Evolutionary conservation across 805 yeast genomes (phyloP), one percentile per base, ranked within the genome.

Genomic region (Saturnispora serradocipensis): DNA sequence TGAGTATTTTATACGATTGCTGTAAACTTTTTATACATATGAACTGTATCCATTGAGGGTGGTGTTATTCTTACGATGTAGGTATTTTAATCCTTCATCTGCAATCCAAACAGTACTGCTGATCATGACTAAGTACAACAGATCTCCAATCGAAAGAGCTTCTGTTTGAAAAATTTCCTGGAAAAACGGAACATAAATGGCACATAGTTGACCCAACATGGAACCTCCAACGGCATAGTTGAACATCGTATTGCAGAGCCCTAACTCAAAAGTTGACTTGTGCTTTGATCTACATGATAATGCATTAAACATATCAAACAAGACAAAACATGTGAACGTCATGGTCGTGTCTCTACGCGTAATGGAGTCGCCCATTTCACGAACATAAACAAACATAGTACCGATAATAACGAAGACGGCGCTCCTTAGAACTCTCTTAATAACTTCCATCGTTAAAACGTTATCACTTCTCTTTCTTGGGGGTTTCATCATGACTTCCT

Each of bases 291-390:
- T 87, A 68, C 97, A 91, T 15, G 96, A 74, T 58, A 93, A 73
- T 0, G 99, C 99, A 68, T 90, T 93, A 72, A 93, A 93, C 95
- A 93, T 86, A 68, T 93, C 99, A 63, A 83, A 93, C 52, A 91
- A 73, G 10, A 93, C 99, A 70, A 93, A 93, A 65, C 98, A 88
- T 0, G 98, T 93, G 64, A 93, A 93, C 0, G 99, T 91, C 99
- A 93, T 93, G 1, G 99, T 93, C 20, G 99, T 93, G 66, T 93
- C 99, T 69, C 99, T 84, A 13, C 91, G 84, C 2, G 97, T 89
- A 52, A 91, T 82, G 28, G 81, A 78, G 60, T 88, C 95, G 22
- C 80, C 76, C 95, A 91, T 88, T 67, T 91, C 97, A 55, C 80
- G 77, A 43, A 87, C 72, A 66, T 89, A 93, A 18, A 93, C 86